Evolutionary conservation across 23 red algal genomes (phyloP), one percentile per base, ranked within the genome.

Genomic region (Gracilaria gracilis): DNA sequence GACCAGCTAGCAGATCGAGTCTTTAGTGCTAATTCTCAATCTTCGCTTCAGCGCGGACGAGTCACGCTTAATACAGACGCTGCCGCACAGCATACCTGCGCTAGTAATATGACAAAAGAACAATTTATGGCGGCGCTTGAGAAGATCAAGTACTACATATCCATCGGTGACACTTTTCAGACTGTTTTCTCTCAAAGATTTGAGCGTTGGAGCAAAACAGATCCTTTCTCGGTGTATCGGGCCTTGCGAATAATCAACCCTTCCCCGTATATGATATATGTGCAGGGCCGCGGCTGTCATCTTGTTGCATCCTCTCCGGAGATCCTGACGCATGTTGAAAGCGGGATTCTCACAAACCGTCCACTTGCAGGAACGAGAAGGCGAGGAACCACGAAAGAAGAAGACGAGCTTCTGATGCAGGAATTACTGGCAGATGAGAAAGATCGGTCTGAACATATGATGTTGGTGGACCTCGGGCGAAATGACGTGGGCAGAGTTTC

Each of bases 191-290:
- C 90, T 24, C 97, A 99, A 72, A 94, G 97, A 48, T 99, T 99
- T 93, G 92, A 96, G 90, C 88, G 94, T 61, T 76, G 91, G 73
- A 91, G 94, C 28, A 55, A 75, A 33, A 71, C 69, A 64, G 82
- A 94, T 65, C 97, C 97, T 61, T 99, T 99, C 70, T 86, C 76
- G 12, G 84, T 95, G 21, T 99, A 99, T 55, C 75, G 97, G 17
- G 93, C 97, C 14, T 66, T 99, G 75, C 97, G 97, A 50, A 90
- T 99, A 29, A 91, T 99, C 25, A 99, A 99, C 76, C 97, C 97
- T 37, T 99, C 97, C 17, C 97, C 97, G 9, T 99, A 99, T 73
- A 99, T 99, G 97, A 96, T 99, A 85, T 99, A 99, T 59, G 95
- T 99, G 94, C 94, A 90, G 77, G 36, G 31, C 16, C 38, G 59